Base-by-base conservation (phyloP, 371 early-diverging fungal genomes). In the Polyrhizophydium stewartii region DNA sequence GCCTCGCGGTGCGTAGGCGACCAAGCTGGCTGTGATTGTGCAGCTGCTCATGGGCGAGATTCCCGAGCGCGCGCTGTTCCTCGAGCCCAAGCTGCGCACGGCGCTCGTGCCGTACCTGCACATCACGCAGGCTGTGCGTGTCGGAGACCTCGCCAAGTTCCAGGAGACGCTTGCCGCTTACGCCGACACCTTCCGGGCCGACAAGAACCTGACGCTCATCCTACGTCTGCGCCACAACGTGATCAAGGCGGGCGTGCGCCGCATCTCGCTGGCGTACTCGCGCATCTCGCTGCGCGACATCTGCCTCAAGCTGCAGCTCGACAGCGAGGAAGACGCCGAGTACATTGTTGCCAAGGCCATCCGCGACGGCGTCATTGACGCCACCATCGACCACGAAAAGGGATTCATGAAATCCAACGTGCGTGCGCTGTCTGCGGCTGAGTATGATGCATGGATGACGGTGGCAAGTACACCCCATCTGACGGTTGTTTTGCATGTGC, bases 291-390 rank as follows among this genome's bases (percentile, higher is more conserved):
- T 98, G 64, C 77, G 92, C 30, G 98, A 98, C 64, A 94, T 97
- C 56, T 95, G 96, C 76, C 75, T 94, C 67, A 94, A 94, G 76
- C 82, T 98, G 62, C 93, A 94, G 62, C 71, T 98, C 73, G 96
- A 97, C 69, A 89, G 92, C 65, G 98, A 97, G 69, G 95, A 97
- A 68, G 96, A 96, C 70, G 97, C 97, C 41, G 96, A 97, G 72
- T 97, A 92, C 76, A 96, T 98, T 74, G 95, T 98, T 3, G 90
- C 93, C 60, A 98, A 98, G 82, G 92, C 98, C n/a, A 96, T 98
- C 62, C 88, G 94, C 43, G 98, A 98, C 68, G 97, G 96, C 59
- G 97, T 98, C 25, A 94, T 98, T 74, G 95, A 94, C 76, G 98
- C 97, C 45, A 86, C 86, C 0, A 83, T 97, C 60, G 93, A 96